Evolutionary conservation across 352 stramenopile species (phyloP), one percentile per base, ranked within the genome.

Genomic region (Globisporangium viniferum): DNA sequence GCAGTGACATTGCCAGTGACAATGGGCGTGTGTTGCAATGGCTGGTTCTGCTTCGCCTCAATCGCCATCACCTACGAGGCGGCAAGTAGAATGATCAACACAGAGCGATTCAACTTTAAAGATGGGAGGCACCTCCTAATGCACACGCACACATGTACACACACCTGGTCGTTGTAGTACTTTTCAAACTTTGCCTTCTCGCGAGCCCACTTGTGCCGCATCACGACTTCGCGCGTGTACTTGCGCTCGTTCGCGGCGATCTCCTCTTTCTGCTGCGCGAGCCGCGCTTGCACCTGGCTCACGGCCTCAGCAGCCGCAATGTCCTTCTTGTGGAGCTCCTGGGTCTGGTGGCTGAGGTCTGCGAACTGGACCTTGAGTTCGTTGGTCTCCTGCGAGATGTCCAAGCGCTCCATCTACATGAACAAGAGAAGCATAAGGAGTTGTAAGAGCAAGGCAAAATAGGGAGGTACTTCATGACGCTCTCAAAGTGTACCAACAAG

Each of bases 161-260:
- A 33, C 41, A 95, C 77, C 66, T 95, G 88, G 58, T 91, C 80
- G 58, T 88, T 86, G 72, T 93, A 95, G 70, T 93, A 94, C 57
- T 84, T 89, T 39, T 95, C 83, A 53, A 95, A 95, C 60, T 95
- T 94, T 58, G 82, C 75, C 63, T 92, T 93, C 65, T 95, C 88
- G 0, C 82, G 68, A 2, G 80, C 76, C 88, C 88, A 95, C 55
- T 93, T 92, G 10, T 91, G 78, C 5, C 88, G 75, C 68, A 93
- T 77, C 24, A 78, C 74, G 0, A 94, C 75, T 62, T 95, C 88
- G 12, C 80, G 76, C 46, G 82, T 76, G 59, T 90, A 93, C 35
- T 88, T 84, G 59, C 83, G 81, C 48, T 81, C 64, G 41, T 82
- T 90, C 9, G 71, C 53, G 1, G 75, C 78, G 67, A 95, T 95